Evolutionary conservation across 148 eudicot genomes (phyloP).

Genomic region (Chenopodium quinoa): DNA sequence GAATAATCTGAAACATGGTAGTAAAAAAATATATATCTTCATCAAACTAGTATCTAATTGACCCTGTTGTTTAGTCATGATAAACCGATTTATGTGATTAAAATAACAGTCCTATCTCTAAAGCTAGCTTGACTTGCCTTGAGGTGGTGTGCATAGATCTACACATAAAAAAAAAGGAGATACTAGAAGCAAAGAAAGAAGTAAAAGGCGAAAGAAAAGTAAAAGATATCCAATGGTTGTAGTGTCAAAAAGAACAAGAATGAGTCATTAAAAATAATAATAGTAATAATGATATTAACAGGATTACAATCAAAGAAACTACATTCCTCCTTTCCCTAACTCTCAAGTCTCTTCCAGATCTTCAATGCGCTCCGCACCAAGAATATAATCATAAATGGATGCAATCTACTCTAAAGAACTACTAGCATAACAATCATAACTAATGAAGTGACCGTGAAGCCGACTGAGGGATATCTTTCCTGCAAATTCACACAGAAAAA

Average conservation of each 20-base stretch:
- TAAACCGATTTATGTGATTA: no score
- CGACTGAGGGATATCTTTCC: conserved; percentile 23
- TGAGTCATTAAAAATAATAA: conserved; percentile 14
- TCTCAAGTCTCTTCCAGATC: conserved; percentile 18
- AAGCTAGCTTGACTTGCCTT: no score
- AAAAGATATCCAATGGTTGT: neutral
- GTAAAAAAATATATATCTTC: no score
- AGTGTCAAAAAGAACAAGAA: conserved; percentile 23
- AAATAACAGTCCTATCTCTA: neutral
- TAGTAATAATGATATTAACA: conserved; percentile 6
- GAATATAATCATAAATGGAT: conserved; percentile 1
- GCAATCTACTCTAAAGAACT: conserved; percentile 7
- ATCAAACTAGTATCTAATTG: no score
- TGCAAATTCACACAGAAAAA: conserved; percentile 9
- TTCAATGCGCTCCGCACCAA: neutral
- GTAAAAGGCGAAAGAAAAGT: neutral
- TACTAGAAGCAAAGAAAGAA: neutral
- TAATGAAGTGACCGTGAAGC: conserved; percentile 1
- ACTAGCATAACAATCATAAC: conserved; percentile 11
- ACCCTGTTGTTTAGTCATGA: neutral
- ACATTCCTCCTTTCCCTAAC: conserved; percentile 24
- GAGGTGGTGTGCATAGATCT: neutral
- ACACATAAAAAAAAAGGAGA: neutral
- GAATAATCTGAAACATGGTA: neutral
- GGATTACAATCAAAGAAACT: conserved; percentile 25